Percentiles rank a stretch among this genome's conserved stretches.
Evolutionary conservation across 768 basidiomycete genomes (phyloP).

Genomic region (button mushroom (Agaricus bisporus)): DNA sequence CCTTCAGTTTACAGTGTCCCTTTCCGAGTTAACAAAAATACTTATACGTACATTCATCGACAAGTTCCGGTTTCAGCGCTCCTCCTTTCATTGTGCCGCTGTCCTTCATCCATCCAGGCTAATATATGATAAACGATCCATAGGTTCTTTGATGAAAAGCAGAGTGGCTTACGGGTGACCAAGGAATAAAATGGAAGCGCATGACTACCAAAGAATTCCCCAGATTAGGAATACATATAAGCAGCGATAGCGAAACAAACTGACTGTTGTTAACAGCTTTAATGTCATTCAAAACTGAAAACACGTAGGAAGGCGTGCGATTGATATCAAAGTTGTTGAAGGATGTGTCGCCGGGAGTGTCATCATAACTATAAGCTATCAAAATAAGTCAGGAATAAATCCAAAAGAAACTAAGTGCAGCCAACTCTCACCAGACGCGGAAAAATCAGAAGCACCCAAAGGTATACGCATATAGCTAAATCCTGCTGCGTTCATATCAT

Average conservation of each 20-base stretch:
- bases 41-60: constrained; percentile 30
- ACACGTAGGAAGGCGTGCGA: constrained; percentile 52
- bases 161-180: constrained; percentile 53
- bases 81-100: constrained; percentile 61
- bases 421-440: constrained; percentile 36
- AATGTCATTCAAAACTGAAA: constrained; percentile 56
- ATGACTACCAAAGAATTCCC: constrained; percentile 19
- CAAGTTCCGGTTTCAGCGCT: constrained; percentile 39
- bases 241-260: constrained; percentile 1
- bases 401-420: neutral
- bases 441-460: constrained; percentile 67
- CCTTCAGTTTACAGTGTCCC: neutral
- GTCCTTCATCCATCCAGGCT: constrained; percentile 77
- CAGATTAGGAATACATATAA: neutral
- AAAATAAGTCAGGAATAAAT: neutral
- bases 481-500: constrained; percentile 57
- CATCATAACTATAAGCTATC: constrained; percentile 56
- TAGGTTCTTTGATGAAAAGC: neutral
- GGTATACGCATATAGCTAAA: constrained; percentile 61
- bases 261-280: constrained; percentile 42
- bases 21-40: neutral
- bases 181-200: constrained; percentile 56
- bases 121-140: neutral
- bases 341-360: constrained; percentile 49
- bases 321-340: constrained; percentile 48